Conservation (phyloP, 1,284 basidiomycete species). For the Sporisorium scitamineum region DNA sequence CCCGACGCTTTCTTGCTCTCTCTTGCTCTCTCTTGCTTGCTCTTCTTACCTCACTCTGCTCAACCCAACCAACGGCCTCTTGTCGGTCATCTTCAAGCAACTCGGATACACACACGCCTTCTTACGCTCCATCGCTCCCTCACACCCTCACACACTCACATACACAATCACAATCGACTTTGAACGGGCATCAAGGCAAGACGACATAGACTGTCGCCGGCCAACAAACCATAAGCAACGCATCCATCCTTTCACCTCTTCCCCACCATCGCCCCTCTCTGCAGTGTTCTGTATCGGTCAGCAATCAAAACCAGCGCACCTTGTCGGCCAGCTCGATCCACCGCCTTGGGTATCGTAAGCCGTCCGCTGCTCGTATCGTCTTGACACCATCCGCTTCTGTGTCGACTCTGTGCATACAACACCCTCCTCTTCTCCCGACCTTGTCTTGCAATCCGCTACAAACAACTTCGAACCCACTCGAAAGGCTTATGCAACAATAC, state of each 20-base stretch:
- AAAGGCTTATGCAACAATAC: no score
- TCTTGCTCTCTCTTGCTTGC: not conserved
- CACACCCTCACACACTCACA: no score
- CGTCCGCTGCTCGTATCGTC: not conserved
- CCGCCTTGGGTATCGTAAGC: not conserved
- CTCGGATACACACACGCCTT: not conserved
- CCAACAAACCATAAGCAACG: not conserved
- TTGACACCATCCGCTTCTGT: not conserved
- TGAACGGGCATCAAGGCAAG: not conserved
- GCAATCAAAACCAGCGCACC: not conserved
- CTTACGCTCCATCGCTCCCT: not conserved
- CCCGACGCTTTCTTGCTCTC: not conserved
- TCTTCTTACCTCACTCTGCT: not conserved
- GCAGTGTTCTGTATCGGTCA: not conserved
- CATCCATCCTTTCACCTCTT: no score
- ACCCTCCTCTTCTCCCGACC: not conserved
- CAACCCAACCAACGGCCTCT: conserved; percentile 1
- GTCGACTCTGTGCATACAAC: no score
- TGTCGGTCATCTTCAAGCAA: not conserved
- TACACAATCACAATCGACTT: not conserved
- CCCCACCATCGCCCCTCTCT: not conserved
- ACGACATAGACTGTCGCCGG: not conserved
- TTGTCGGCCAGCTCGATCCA: not conserved
- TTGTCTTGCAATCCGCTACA: no score
- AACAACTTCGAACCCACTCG: no score